These are phyloP conservation scores for Tuber melanosporum DNA, from an alignment of 495 filamentous ascomycete species.

Conservation along the genomic window DNA sequence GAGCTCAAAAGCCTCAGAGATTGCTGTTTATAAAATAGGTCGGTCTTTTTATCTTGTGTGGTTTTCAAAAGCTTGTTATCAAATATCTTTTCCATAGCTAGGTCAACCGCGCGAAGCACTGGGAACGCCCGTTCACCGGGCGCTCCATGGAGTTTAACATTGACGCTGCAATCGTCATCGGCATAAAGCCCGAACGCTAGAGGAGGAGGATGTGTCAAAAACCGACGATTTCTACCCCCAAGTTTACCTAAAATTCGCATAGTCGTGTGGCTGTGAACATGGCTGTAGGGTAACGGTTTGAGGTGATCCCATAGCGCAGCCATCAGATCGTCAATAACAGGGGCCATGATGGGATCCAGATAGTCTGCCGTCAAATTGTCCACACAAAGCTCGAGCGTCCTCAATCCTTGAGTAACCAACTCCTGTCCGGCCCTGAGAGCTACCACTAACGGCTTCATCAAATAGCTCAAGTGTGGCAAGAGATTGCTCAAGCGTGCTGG, in stretches of 20 bases:
- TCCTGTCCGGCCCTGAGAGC: slow-evolving; percentile 87
- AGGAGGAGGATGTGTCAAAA: slow-evolving; percentile 77
- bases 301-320: slow-evolving; percentile 92
- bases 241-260: slow-evolving; percentile 98
- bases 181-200: slow-evolving; percentile 75
- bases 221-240: slow-evolving; percentile 89
- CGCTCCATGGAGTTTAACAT: slow-evolving; percentile 80
- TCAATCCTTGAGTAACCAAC: slow-evolving; percentile 84
- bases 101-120: slow-evolving; percentile 72
- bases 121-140: slow-evolving; percentile 83
- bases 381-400: slow-evolving; percentile 92
- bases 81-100: slow-evolving; percentile 77
- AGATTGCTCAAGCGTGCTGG: slow-evolving; percentile 92
- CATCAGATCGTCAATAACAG: slow-evolving; percentile 97
- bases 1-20: slow-evolving; percentile 77
- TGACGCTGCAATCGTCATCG: slow-evolving; percentile 78
- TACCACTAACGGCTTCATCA: slow-evolving; percentile 95
- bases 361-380: slow-evolving; percentile 98
- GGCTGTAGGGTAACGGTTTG: slow-evolving; percentile 83
- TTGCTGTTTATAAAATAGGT: slow-evolving; percentile 86
- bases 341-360: slow-evolving; percentile 96
- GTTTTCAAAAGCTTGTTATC: slow-evolving; percentile 57
- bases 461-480: slow-evolving; percentile 88
- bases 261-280: slow-evolving; percentile 94
- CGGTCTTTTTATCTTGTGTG: slow-evolving; percentile 60